Evolutionary conservation across 2,329 filamentous ascomycete genomes (phyloP), one percentile per base, ranked within the genome.

Genomic region (Diaporthe sp.): DNA sequence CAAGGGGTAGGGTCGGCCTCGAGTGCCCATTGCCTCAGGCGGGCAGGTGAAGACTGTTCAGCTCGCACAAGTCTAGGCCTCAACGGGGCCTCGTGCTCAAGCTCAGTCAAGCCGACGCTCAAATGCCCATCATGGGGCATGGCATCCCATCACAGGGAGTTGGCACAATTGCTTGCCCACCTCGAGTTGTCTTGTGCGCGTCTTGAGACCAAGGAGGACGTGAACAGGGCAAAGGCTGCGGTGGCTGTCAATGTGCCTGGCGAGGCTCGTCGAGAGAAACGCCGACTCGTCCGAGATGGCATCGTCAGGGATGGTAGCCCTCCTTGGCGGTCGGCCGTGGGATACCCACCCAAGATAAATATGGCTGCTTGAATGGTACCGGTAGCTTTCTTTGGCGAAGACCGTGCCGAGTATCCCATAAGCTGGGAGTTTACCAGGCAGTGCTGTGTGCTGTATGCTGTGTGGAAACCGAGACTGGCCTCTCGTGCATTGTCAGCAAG

Each of bases 61-160:
- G 65, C 65, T 68, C 65, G 65, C 65, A 68, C 65, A 55, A 68
- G 65, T 53, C 65, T 68, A 68, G 65, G 65, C 65, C 65, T 68
- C 65, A 68, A 53, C 65, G 22, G 65, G 65, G 31, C 65, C 31
- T 42, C 65, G 22, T 28, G 65, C 65, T 68, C 22, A n/a, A 53
- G 46, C 46, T 42, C 28, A 28, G 31, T 46, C 53, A n/a, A 13
- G 57, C 57, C 19, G 31, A 37, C 8, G 19, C 57, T 39, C 57
- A 13, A 13, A 22, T 4, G 22, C 31, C 61, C 12, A 17, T 31
- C 19, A 28, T 7, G 65, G 31, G n/a, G 22, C 46, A 53, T 28
- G 46, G 49, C 46, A 28, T 19, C 3, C 46, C 65, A 53, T 34
- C 25, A n/a, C 25, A 22, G 37, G 58, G 58, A 28, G 12, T 7